These are phyloP conservation scores for Solanum stenotomum DNA, from an alignment of 257 asterid genomes.

Conservation along the genomic window DNA sequence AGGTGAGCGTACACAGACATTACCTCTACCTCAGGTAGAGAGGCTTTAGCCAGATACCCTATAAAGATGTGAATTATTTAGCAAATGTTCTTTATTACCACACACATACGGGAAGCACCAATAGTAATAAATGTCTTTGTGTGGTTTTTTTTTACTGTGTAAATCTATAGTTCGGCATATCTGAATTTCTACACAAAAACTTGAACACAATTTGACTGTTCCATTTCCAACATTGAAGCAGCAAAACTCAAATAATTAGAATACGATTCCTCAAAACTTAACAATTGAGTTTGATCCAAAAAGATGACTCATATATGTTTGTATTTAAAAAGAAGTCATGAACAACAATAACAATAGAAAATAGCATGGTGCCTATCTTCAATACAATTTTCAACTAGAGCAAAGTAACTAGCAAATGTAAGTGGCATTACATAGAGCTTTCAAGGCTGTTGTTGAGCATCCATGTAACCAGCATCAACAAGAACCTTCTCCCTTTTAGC, in stretches of 20 bases:
- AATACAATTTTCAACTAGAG: not conserved
- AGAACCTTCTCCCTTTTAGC: constrained; percentile 96
- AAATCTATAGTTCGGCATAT: not conserved
- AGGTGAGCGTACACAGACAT: not conserved
- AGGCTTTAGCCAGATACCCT: not conserved
- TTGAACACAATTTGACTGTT: not conserved
- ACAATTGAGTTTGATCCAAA: not conserved
- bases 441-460: constrained; percentile 96
- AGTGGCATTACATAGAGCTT: not conserved
- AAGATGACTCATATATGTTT: not conserved
- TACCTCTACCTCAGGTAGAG: not conserved
- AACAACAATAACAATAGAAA: not conserved
- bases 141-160: not conserved
- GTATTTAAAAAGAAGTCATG: not conserved
- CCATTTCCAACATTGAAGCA: not conserved
- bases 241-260: not conserved
- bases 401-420: not conserved
- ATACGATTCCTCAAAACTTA: not conserved
- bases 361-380: not conserved
- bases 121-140: not conserved
- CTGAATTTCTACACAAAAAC: not conserved
- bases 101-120: not conserved
- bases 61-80: not conserved
- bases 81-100: not conserved
- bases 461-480: constrained; percentile 96